A percentile compares a stretch with the other conserved stretches of the same genome.
Evolutionary conservation across 306 rosid genomes (phyloP).

Genomic region (Cercis canadensis): DNA sequence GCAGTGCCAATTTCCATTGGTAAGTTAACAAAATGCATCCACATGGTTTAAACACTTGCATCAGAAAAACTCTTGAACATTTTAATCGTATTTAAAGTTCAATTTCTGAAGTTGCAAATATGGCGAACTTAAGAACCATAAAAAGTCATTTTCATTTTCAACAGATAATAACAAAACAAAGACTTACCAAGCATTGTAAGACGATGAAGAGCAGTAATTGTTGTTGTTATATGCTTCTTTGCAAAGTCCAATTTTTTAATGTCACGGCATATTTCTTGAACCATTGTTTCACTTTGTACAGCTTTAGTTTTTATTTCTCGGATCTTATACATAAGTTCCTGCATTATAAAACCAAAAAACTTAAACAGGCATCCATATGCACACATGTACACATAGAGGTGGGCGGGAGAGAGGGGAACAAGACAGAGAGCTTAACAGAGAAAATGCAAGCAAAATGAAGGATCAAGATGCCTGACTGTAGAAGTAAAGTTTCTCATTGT

Average conservation of each 20-base stretch:
- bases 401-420: background rate
- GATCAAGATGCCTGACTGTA: background rate
- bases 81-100: background rate
- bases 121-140: conserved; percentile 28
- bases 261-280: conserved; percentile 97
- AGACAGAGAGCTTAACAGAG: background rate
- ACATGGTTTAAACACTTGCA: conserved; percentile 25
- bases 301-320: conserved; percentile 96
- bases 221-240: conserved; percentile 96
- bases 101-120: conserved; percentile 12
- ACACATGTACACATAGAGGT: conserved; percentile 2
- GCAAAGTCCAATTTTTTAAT: conserved; percentile 97
- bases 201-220: conserved; percentile 97
- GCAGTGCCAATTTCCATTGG: conserved; percentile 9
- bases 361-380: conserved; percentile 6
- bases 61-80: background rate
- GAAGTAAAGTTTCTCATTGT: background rate
- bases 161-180: conserved; percentile 6
- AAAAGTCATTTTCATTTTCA: background rate
- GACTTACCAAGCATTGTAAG: conserved; percentile 90
- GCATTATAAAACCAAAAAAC: conserved; percentile 36
- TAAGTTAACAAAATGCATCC: conserved; percentile 10
- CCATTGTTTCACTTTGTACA: conserved; percentile 97
- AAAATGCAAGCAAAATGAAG: conserved; percentile 19
- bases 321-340: conserved; percentile 98